These are phyloP conservation scores for Xylariaceae sp. DNA, from an alignment of 2,329 filamentous ascomycete species.

Conservation along the genomic window DNA sequence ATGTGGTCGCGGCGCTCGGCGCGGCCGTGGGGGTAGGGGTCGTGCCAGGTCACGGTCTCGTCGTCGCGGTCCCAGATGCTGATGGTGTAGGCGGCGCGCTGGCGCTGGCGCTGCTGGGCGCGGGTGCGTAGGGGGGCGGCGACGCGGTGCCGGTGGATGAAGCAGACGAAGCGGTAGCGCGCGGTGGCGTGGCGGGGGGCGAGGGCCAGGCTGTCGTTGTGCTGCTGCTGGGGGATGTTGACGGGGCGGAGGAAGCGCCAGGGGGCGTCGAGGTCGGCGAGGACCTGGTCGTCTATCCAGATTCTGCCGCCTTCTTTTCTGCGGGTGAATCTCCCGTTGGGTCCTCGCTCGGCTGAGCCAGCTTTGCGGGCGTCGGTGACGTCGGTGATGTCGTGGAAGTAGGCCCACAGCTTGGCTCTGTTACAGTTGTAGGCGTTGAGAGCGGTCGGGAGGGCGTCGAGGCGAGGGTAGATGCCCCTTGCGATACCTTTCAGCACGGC, in stretches of 20 bases:
- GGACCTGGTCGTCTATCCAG: constrained; percentile 5
- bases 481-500: constrained; percentile 14
- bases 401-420: constrained; percentile 7
- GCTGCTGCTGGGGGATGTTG: neutral
- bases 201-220: neutral
- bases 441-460: constrained; percentile 12
- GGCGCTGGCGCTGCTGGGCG: neutral
- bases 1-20: constrained; percentile 9
- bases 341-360: no score
- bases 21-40: constrained; percentile 12
- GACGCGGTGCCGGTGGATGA: constrained; percentile 18
- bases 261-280: constrained; percentile 7
- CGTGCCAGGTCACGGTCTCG: constrained; percentile 19
- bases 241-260: constrained; percentile 7
- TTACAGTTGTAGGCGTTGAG: constrained; percentile 18
- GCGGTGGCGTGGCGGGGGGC: constrained; percentile 1
- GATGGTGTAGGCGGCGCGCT: constrained; percentile 16
- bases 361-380: no score
- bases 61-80: constrained; percentile 21
- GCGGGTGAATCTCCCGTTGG: no score
- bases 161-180: constrained; percentile 18
- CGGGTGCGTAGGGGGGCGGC: no score
- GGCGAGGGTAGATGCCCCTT: constrained; percentile 9
- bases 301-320: neutral
- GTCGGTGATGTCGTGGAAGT: constrained; percentile 15